phyloP scores from a whole-genome alignment of 768 basidiomycete genomes.

The Symmetrospora coprosmae region DNA sequence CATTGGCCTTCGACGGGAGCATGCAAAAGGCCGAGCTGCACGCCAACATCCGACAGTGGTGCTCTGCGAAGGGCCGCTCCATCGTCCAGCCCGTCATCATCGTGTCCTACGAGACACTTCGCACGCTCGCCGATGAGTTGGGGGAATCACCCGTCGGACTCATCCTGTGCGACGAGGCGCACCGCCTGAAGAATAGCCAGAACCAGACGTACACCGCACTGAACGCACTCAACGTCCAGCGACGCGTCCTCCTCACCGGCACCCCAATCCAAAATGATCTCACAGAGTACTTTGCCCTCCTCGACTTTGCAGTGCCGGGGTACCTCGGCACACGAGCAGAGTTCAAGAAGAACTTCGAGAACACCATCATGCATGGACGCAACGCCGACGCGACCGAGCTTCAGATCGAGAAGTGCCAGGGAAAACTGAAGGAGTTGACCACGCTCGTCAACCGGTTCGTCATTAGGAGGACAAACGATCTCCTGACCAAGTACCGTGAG shows the following conservation, averaged over 20 bases:
- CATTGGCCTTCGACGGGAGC: constrained; percentile 81
- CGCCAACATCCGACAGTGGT: constrained; percentile 72
- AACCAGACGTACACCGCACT: constrained; percentile 43
- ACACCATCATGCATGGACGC: constrained; percentile 72
- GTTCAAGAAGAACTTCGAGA: constrained; percentile 59
- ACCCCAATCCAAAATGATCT: constrained; percentile 66
- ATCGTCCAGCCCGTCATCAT: constrained; percentile 96
- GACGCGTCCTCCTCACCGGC: constrained; percentile 80
- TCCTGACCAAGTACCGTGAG: constrained; percentile 77
- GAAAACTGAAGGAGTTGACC: constrained; percentile 57
- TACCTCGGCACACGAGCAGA: constrained; percentile 47
- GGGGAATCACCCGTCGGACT: constrained; percentile 71
- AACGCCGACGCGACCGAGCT: constrained; percentile 59
- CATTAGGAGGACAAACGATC: constrained; percentile 68
- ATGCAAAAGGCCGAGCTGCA: constrained; percentile 69
- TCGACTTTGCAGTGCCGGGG: constrained; percentile 89
- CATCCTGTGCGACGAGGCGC: constrained; percentile 92
- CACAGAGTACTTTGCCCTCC: constrained; percentile 93
- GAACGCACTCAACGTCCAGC: constrained; percentile 61
- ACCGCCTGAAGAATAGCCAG: constrained; percentile 68
- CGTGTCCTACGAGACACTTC: constrained; percentile 90
- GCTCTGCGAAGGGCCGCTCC: constrained; percentile 69
- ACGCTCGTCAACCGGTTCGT: constrained; percentile 48
- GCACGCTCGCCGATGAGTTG: constrained; percentile 61
- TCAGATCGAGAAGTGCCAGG: constrained; percentile 65